A percentile compares a stretch with the other conserved stretches of the same genome.
Evolutionary conservation across 495 filamentous ascomycete genomes (phyloP).

Genomic region (Penicillium lividum): DNA sequence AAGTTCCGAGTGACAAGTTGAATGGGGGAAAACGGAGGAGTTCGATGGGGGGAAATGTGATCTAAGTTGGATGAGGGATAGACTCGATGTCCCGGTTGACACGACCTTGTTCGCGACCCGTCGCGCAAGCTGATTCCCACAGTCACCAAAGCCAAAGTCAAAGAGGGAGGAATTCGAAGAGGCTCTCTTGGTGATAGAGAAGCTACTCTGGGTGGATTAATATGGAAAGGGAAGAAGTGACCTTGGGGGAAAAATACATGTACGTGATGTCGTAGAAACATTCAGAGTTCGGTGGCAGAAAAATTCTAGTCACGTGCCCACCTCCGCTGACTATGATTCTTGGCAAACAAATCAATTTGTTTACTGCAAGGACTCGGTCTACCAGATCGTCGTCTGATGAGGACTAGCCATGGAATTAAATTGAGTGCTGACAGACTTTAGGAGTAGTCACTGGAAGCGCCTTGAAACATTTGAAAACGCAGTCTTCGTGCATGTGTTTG

Average conservation of each 20-base stretch:
- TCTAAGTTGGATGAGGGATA: background rate
- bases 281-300: constrained; percentile 10
- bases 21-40: background rate
- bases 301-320: constrained; percentile 16
- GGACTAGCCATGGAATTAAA: no score
- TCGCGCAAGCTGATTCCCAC: constrained; percentile 11
- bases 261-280: constrained; percentile 15
- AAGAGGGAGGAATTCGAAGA: background rate
- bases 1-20: background rate
- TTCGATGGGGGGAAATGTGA: background rate
- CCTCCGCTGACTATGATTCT: background rate
- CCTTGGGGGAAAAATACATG: constrained; percentile 16
- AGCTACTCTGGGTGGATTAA: background rate
- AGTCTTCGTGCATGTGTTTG: no score
- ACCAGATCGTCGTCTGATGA: no score
- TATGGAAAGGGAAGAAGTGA: constrained; percentile 5
- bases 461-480: no score
- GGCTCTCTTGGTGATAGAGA: constrained; percentile 1
- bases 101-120: constrained; percentile 26
- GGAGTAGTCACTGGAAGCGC: no score
- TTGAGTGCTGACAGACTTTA: no score
- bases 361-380: no score
- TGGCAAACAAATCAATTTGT: constrained; percentile 5
- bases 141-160: constrained; percentile 8
- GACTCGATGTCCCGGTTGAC: constrained; percentile 21